These are phyloP conservation scores for Plasmodium chabaudi DNA, from an alignment of 169 alveolate genomes.

Conservation along the genomic window DNA sequence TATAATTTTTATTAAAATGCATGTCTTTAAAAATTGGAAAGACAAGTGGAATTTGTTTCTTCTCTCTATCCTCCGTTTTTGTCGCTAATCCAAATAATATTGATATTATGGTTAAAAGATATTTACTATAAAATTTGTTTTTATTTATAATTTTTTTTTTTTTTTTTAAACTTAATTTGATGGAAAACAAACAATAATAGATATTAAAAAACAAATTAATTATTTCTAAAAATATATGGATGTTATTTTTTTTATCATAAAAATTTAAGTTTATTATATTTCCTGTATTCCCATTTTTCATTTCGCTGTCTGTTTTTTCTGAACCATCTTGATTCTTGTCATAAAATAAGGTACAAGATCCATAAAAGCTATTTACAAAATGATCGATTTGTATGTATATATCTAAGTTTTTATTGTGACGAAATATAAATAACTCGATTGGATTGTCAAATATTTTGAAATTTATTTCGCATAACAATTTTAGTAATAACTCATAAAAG, in stretches of 20 bases:
- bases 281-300: neutral
- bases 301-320: neutral
- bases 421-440: constrained; percentile 28
- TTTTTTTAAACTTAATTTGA: constrained; percentile 34
- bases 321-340: neutral
- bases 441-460: constrained; percentile 24
- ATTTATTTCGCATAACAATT: constrained; percentile 44
- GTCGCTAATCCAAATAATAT: constrained; percentile 9
- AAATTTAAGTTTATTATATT: neutral
- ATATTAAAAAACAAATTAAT: constrained; percentile 49
- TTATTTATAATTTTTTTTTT: constrained; percentile 22
- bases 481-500: constrained; percentile 52
- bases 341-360: constrained; percentile 19
- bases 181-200: constrained; percentile 17
- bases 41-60: neutral
- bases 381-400: constrained; percentile 20
- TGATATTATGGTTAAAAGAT: constrained; percentile 30
- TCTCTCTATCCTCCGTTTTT: neutral
- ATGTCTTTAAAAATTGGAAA: constrained; percentile 7
- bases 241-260: constrained; percentile 9
- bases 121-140: constrained; percentile 38
- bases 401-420: constrained; percentile 20
- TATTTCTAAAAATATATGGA: constrained; percentile 29
- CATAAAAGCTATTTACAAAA: constrained; percentile 38
- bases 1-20: neutral